These are phyloP conservation scores for Singerocomus rubriflavus DNA, from an alignment of 1,284 basidiomycete genomes.

Conservation along the genomic window DNA sequence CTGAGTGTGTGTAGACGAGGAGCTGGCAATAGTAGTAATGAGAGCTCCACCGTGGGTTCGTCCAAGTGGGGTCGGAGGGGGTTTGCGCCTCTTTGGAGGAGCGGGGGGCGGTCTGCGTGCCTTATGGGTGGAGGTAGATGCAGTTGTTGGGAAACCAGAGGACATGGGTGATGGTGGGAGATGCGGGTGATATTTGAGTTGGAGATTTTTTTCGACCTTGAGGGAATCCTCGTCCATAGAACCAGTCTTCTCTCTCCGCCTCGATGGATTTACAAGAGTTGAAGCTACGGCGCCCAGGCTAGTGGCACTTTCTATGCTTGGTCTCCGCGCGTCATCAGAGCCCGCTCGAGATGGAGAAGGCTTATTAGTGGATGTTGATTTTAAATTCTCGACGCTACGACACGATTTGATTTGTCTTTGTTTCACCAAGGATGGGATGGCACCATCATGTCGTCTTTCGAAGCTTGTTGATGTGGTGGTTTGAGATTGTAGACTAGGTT, in stretches of 20 bases:
- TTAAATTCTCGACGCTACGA: slow-evolving; percentile 58
- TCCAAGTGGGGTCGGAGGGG: slow-evolving; percentile 57
- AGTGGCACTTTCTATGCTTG: slow-evolving; percentile 50
- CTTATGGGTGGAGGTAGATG: slow-evolving; percentile 12
- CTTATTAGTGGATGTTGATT: slow-evolving; percentile 17
- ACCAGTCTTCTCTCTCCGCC: slow-evolving; percentile 32
- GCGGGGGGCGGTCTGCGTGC: slow-evolving; percentile 42
- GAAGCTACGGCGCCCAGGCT: slow-evolving; percentile 48
- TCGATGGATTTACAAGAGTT: slow-evolving; percentile 25
- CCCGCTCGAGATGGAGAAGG: slow-evolving; percentile 34
- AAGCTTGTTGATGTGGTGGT: slow-evolving; percentile 28
- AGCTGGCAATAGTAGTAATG: slow-evolving; percentile 49
- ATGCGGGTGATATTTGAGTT: slow-evolving; percentile 16
- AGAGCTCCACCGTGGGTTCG: slow-evolving; percentile 44
- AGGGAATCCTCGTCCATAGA: slow-evolving; percentile 32
- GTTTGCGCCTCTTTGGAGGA: slow-evolving; percentile 60
- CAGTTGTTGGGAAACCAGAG: slow-evolving; percentile 14
- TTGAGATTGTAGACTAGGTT: slow-evolving; percentile 20
- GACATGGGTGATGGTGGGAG: slow-evolving; percentile 17
- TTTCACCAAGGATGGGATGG: slow-evolving; percentile 29
- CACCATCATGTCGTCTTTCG: slow-evolving; percentile 28
- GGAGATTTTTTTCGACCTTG: slow-evolving; percentile 15
- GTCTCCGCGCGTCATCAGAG: slow-evolving; percentile 39
- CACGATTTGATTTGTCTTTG: slow-evolving; percentile 50
- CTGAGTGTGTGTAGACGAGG: slow-evolving; percentile 15